Conservation (phyloP, 2,329 filamentous ascomycete genomes). For the Epicoccum nigrum region DNA sequence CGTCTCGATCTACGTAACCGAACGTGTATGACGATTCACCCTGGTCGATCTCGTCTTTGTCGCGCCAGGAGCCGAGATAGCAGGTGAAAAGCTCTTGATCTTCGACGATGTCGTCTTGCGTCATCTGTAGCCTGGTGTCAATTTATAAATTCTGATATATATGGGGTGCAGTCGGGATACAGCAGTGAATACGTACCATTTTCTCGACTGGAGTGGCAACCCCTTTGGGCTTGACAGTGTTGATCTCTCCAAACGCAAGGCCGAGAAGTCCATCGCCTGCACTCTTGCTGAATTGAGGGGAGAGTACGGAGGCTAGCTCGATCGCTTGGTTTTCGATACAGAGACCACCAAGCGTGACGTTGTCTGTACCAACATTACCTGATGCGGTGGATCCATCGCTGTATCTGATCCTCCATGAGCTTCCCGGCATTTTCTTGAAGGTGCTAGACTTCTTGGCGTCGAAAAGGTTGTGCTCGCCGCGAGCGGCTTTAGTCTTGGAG, state of each 20-base stretch:
- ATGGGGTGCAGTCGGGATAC: background rate
- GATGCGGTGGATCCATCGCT: slow-evolving; percentile 67
- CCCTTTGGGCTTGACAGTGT: slow-evolving; percentile 57
- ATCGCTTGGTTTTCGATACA: slow-evolving; percentile 66
- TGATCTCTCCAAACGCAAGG: slow-evolving; percentile 63
- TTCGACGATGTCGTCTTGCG: slow-evolving; percentile 58
- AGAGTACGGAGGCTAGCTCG: slow-evolving; percentile 66
- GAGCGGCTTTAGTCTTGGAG: slow-evolving; percentile 49
- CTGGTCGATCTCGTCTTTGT: slow-evolving; percentile 51
- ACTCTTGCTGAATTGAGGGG: slow-evolving; percentile 57
- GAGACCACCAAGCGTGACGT: slow-evolving; percentile 64
- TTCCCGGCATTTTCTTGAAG: slow-evolving; percentile 50
- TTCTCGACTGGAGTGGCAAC: slow-evolving; percentile 65
- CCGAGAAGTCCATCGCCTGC: slow-evolving; percentile 65
- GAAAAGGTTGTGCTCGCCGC: slow-evolving; percentile 63
- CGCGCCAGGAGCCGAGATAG: slow-evolving; percentile 64
- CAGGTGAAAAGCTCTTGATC: slow-evolving; percentile 66
- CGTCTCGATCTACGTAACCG: slow-evolving; percentile 71
- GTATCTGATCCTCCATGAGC: slow-evolving; percentile 66
- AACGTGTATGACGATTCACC: slow-evolving; percentile 71
- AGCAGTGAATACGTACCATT: slow-evolving; percentile 36
- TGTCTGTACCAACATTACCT: slow-evolving; percentile 69
- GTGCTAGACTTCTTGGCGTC: slow-evolving; percentile 45
- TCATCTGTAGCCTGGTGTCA: slow-evolving; percentile 47
- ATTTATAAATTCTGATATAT: background rate